Base-by-base conservation (phyloP, 768 basidiomycete genomes). In the Lentinula aciculospora region DNA sequence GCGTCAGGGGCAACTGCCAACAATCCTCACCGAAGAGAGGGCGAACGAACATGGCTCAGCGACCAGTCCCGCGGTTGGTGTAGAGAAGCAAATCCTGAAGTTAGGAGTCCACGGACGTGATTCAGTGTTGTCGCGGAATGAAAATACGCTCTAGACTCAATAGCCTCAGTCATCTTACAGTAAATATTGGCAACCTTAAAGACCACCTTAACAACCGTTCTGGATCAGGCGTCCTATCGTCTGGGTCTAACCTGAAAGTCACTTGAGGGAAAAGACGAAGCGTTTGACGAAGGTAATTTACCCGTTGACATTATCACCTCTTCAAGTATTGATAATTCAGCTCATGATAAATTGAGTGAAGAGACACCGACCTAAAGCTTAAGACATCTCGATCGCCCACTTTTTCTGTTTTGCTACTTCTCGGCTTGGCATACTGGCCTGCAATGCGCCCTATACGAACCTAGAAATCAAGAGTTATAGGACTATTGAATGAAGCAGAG, bases 261-360 rank as follows among this genome's bases (percentile, higher is more conserved):
- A 60, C 54, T 48, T 49, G 61, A 55, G 25, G 21, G 23, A 32
- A 5, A 53, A 15, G 28, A 59, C 34, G 62, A 39, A 32, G 34
- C 3, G 13, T 13, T 34, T 34, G 32, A 34, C 3, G 13, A 39
- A 21, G 8, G 49, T 13, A n/a, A 39, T 2, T 60, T 69, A 86
- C 83, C 94, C 93, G 64, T 99, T 98, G 45, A 99, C 87, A 65
- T 96, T 98, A 73, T 99, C 96, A 13, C 97, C 97, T 63, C 96
- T 94, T 66, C 47, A 31, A 27, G 51, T 4, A 37, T 17, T n/a
- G 40, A 17, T 31, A 44, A 25, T 15, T 31, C 13, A 12, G 23
- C 27, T 10, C n/a, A 17, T 17, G 12, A 15, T 36, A 53, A 48
- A 25, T 31, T 39, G 27, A 7, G 25, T 15, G 44, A 37, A 6